Base-by-base conservation (phyloP, 2,329 filamentous ascomycete species). In the Coniochaeta ligniaria region DNA sequence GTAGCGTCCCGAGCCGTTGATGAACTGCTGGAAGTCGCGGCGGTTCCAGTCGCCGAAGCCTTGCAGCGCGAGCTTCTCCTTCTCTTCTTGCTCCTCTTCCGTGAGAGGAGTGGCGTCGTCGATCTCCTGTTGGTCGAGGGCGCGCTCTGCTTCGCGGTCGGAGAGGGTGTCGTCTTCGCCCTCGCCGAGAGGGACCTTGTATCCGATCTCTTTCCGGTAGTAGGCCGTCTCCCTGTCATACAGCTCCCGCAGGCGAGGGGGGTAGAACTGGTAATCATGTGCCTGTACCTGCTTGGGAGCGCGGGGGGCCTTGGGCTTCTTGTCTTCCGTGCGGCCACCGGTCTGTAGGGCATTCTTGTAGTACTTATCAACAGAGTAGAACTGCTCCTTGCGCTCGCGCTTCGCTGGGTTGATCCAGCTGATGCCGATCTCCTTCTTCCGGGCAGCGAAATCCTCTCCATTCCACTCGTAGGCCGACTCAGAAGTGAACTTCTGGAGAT, bases 391-490 rank as follows among this genome's bases (percentile, higher is more conserved):
- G 69, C 95, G 91, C 77, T 99, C 96, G 74, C 95, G 93, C 81
- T 99, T 99, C 17, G 94, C 88, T 2, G 95, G 96, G 69, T 99
- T 96, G 78, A 99, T 99, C 96, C 96, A 99, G 70, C 82, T 93
- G 65, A 97, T 84, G 57, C 91, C 92, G 64, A 97, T 91, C 57
- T 96, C 92, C 74, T 96, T 96, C 78, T 96, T 96, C 71, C 88
- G 85, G 61, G 90, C 91, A 59, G 92, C 91, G 73, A 99, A 99
- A 69, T 94, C 94, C 76, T 98, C 89, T 55, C 95, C 95, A 65
- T 99, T 99, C 96, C 96, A 99, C 72, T 98, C 95, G 69, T 99
- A 99, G 0, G 96, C 93, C 60, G 92, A 96, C 69, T 99, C 95
- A 0, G 94, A 97, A 1, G 90, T 95, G 75, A 99, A 99, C 71